These are phyloP conservation scores for Sarocladium kiliense DNA, from an alignment of 2,329 filamentous ascomycete species.

Conservation along the genomic window DNA sequence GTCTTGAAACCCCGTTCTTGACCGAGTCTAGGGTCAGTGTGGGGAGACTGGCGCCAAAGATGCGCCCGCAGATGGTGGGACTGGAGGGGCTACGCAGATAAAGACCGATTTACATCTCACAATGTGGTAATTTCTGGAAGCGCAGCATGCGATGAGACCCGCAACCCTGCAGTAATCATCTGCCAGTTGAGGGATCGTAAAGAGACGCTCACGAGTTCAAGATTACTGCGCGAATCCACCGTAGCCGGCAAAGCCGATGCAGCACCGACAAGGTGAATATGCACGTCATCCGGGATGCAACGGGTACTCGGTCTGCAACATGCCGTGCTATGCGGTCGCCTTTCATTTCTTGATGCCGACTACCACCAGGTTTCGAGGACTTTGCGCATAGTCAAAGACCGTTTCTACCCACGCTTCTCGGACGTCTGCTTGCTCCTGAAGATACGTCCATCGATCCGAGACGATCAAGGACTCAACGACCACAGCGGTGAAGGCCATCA, in stretches of 20 bases:
- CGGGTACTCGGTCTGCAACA: not conserved
- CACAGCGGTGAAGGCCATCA: slow-evolving; percentile 93
- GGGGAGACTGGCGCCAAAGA: slow-evolving; percentile 2
- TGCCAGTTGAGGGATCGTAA: not conserved
- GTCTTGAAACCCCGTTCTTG: not conserved
- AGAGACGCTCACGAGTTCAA: not conserved
- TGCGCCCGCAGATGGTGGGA: slow-evolving; percentile 7
- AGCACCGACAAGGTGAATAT: not conserved
- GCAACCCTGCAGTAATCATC: not conserved
- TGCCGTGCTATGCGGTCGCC: not conserved
- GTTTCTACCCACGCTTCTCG: slow-evolving; percentile 84
- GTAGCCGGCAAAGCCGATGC: not conserved
- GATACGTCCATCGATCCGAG: slow-evolving; percentile 81
- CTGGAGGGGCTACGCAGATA: not conserved
- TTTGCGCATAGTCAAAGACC: slow-evolving; percentile 83
- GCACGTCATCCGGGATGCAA: slow-evolving; percentile 1
- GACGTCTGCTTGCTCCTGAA: slow-evolving; percentile 68
- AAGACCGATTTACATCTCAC: slow-evolving; percentile 3
- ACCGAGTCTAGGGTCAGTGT: not conserved
- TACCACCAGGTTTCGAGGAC: slow-evolving; percentile 87
- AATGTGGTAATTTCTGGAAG: slow-evolving; percentile 6
- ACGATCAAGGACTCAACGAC: slow-evolving; percentile 89
- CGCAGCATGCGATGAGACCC: not conserved
- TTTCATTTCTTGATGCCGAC: slow-evolving; percentile 73
- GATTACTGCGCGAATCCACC: not conserved